Evolutionary conservation across 2,329 filamentous ascomycete genomes (phyloP).

Genomic region (Colletotrichum sojae): DNA sequence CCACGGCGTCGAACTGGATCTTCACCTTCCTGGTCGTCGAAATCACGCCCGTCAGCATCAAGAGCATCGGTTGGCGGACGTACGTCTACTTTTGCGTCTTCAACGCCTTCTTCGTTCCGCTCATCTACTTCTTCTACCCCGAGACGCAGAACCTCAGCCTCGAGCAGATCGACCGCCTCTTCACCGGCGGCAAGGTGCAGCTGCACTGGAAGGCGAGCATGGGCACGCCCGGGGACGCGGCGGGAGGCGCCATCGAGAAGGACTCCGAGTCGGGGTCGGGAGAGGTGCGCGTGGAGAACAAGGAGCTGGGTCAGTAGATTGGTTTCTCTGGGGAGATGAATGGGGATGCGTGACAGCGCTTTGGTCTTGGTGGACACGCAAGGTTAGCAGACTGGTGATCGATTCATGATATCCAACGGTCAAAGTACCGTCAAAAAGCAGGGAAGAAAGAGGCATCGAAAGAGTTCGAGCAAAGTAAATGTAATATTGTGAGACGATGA

Average conservation of each 20-base stretch:
- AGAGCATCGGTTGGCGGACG: constrained; percentile 54
- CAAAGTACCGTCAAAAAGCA: constrained; percentile 1
- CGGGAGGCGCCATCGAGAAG: constrained; percentile 18
- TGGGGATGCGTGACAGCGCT: too few species aligned
- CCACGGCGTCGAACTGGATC: constrained; percentile 55
- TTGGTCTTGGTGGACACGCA: too few species aligned
- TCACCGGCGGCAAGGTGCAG: constrained; percentile 50
- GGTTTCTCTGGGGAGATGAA: too few species aligned
- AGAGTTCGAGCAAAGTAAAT: not conserved
- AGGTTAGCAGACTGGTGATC: too few species aligned
- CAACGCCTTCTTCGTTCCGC: constrained; percentile 56
- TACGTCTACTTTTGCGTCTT: constrained; percentile 56
- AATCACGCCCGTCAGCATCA: constrained; percentile 55
- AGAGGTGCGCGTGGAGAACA: constrained; percentile 37
- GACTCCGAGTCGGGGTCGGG: constrained; percentile 33
- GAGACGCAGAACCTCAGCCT: constrained; percentile 63
- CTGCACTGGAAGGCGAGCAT: constrained; percentile 51
- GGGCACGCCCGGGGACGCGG: constrained; percentile 48
- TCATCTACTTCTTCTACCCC: constrained; percentile 64
- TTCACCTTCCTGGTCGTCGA: constrained; percentile 55
- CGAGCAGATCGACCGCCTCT: constrained; percentile 63
- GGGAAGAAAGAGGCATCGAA: not conserved
- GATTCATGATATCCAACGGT: constrained; percentile 24
- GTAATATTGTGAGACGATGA: not conserved
- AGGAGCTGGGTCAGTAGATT: not conserved